phyloP scores from a whole-genome alignment of 345 rosid species.

The Bretschneidera sinensis region DNA sequence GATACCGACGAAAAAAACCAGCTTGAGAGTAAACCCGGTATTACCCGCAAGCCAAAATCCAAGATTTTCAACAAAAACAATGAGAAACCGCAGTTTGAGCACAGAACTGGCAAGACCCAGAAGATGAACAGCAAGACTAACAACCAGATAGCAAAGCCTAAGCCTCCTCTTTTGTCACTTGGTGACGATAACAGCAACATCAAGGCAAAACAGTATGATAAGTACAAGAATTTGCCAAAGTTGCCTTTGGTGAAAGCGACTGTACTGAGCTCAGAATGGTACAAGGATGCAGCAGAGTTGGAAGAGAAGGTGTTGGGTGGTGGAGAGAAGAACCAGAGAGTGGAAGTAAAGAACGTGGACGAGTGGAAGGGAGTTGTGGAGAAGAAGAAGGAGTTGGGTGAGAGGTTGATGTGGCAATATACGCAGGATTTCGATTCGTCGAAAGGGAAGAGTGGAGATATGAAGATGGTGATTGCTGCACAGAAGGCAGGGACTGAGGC shows the following conservation, averaged over 20 bases:
- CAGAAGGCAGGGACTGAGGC: slow-evolving; percentile 93
- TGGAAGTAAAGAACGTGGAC: slow-evolving; percentile 37
- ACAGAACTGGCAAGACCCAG: slow-evolving; percentile 9
- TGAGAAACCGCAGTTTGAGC: background rate
- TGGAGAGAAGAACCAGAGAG: slow-evolving; percentile 23
- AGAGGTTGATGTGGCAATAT: slow-evolving; percentile 80
- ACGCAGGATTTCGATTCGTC: slow-evolving; percentile 54
- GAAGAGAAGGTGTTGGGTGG: slow-evolving; percentile 67
- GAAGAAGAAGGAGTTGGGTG: slow-evolving; percentile 71
- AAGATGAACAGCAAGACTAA: slow-evolving; percentile 7
- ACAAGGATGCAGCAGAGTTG: slow-evolving; percentile 63
- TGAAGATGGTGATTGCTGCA: slow-evolving; percentile 79
- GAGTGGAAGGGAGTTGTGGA: slow-evolving; percentile 53
- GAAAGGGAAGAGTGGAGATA: slow-evolving; percentile 71
- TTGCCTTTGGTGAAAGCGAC: slow-evolving; percentile 72
- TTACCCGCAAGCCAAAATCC: slow-evolving; percentile 17
- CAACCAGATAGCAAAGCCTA: slow-evolving; percentile 35
- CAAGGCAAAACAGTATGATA: slow-evolving; percentile 29
- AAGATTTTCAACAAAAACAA: slow-evolving; percentile 1
- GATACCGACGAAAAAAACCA: slow-evolving; percentile 8
- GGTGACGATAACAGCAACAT: slow-evolving; percentile 26
- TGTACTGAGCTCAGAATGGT: slow-evolving; percentile 61
- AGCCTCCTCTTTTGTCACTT: slow-evolving; percentile 52
- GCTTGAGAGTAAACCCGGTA: slow-evolving; percentile 12
- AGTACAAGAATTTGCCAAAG: slow-evolving; percentile 57